Percentiles rank a stretch among this genome's conserved stretches.
These are phyloP conservation scores for Lunularia cruciata DNA, from an alignment of 225 moss, liverwort and hornwort genomes.

Conservation along the genomic window DNA sequence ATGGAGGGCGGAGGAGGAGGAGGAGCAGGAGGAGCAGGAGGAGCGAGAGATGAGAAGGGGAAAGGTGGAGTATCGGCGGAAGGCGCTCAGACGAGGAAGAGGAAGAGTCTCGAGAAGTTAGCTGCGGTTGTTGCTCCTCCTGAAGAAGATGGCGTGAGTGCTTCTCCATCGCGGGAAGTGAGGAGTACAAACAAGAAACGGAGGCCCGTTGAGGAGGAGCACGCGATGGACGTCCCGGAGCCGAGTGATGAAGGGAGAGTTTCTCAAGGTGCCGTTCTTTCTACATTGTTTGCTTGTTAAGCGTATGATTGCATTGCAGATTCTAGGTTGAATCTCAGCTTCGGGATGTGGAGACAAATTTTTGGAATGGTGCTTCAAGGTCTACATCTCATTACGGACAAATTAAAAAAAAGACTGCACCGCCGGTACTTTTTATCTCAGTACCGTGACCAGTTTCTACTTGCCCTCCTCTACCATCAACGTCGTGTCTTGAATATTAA, in stretches of 20 bases:
- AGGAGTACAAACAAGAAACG: conserved; percentile 39
- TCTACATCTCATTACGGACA: no score
- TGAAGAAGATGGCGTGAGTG: conserved; percentile 30
- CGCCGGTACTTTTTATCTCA: no score
- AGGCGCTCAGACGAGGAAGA: conserved; percentile 42
- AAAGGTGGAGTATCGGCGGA: not conserved
- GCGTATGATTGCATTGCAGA: no score
- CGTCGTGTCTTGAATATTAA: no score
- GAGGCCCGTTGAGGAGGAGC: conserved; percentile 25
- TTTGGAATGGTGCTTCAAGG: no score
- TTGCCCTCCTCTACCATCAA: no score
- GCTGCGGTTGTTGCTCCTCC: conserved; percentile 12
- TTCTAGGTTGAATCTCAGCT: no score
- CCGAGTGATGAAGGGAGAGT: conserved; percentile 42
- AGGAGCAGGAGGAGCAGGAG: conserved; percentile 17
- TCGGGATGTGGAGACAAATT: not conserved
- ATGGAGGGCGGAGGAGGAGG: conserved; percentile 1
- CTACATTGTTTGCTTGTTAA: no score
- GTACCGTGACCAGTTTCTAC: no score
- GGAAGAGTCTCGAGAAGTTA: conserved; percentile 45
- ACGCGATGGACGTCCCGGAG: conserved; percentile 29
- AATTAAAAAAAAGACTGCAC: no score
- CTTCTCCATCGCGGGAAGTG: conserved; percentile 21
- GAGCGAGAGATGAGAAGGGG: conserved; percentile 11
- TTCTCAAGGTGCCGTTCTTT: conserved; percentile 44